Conservation (phyloP, 345 rosid species). For the Eucalyptus urophylla region DNA sequence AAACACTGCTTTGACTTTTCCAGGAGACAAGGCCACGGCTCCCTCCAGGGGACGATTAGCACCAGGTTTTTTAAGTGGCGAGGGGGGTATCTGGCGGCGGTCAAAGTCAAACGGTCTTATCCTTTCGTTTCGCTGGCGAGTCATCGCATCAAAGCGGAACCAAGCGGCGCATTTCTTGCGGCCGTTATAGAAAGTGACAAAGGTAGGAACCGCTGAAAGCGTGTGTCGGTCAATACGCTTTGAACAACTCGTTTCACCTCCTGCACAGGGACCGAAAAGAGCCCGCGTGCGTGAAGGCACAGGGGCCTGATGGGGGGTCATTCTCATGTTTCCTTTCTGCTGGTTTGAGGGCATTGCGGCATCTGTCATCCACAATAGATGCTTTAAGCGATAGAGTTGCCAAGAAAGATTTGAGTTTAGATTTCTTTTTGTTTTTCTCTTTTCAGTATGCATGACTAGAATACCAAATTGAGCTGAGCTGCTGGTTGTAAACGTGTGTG, state of each 20-base stretch:
- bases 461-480: neutral
- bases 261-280: neutral
- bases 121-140: neutral
- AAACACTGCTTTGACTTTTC: neutral
- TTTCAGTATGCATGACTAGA: neutral
- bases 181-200: no score
- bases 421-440: neutral
- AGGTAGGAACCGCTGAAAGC: neutral
- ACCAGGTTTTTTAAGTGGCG: neutral
- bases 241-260: neutral
- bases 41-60: neutral
- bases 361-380: neutral
- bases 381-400: neutral
- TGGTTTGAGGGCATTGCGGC: neutral
- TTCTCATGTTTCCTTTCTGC: neutral
- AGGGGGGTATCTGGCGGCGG: neutral
- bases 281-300: neutral
- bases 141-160: neutral
- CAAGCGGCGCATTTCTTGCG: neutral
- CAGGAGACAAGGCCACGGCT: neutral
- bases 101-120: neutral
- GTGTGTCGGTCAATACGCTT: neutral
- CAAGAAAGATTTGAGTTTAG: neutral
- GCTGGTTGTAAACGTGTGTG: neutral
- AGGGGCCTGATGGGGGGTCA: neutral